A percentile compares a stretch with the other conserved stretches of the same genome.
These are phyloP conservation scores for Monosporascus sp. DNA, from an alignment of 2,329 filamentous ascomycete genomes.

Conservation along the genomic window DNA sequence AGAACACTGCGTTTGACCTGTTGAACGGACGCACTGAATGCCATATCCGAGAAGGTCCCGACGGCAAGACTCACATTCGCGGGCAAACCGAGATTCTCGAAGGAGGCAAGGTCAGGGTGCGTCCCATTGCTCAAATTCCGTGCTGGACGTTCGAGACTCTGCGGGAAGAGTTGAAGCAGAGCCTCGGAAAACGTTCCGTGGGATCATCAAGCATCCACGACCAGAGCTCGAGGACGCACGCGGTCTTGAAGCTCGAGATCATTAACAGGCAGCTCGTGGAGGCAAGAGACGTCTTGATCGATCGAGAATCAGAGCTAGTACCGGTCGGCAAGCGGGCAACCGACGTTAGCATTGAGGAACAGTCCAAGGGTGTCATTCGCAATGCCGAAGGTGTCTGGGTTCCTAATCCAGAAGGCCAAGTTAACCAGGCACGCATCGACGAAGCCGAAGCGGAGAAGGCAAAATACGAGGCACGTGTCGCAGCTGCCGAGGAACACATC, in stretches of 20 bases:
- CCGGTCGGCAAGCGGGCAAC: conserved; percentile 37
- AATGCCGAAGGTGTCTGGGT: conserved; percentile 26
- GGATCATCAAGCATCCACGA: conserved; percentile 36
- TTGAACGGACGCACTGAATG: conserved; percentile 33
- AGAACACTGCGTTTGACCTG: conserved; percentile 36
- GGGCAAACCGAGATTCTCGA: conserved; percentile 35
- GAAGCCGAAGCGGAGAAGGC: conserved; percentile 32
- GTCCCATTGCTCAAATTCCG: conserved; percentile 27
- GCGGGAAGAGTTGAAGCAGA: conserved; percentile 20
- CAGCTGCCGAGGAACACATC: conserved; percentile 28
- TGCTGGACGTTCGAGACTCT: conserved; percentile 32
- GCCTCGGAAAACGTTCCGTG: conserved; percentile 24
- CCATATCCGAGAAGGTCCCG: conserved; percentile 33
- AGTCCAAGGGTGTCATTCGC: conserved; percentile 23
- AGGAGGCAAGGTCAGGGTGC: conserved; percentile 34
- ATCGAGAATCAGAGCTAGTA: conserved; percentile 37
- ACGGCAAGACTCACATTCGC: conserved; percentile 34
- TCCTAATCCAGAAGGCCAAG: conserved; percentile 27
- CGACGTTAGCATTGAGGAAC: conserved; percentile 33
- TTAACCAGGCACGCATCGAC: conserved; percentile 33
- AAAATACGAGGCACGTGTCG: conserved; percentile 27
- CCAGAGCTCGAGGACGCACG: conserved; percentile 39
- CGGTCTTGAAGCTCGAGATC: conserved; percentile 36
- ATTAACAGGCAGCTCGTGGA: conserved; percentile 29
- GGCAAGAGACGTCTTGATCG: conserved; percentile 30